Conservation (phyloP, 169 alveolate species). For the Cryptosporidium ryanae region DNA sequence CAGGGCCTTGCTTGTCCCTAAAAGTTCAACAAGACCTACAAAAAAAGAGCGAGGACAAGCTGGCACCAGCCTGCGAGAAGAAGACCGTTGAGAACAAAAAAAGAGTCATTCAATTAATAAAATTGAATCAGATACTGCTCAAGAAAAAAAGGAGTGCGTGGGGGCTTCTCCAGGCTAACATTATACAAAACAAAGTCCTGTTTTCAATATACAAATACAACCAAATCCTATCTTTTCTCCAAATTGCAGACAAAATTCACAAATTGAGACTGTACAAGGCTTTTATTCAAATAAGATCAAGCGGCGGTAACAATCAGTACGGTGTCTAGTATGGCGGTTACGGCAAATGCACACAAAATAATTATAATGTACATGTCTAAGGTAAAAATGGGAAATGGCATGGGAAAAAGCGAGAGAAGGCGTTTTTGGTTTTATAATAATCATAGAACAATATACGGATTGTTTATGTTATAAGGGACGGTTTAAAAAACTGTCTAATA, state of each 20-base stretch:
- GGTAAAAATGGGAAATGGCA: too few species aligned
- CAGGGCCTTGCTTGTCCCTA: not conserved
- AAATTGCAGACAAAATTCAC: not conserved
- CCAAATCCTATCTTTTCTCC: conserved; percentile 5
- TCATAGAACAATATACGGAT: too few species aligned
- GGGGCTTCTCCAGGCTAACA: conserved; percentile 15
- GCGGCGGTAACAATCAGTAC: too few species aligned
- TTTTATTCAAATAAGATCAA: not conserved
- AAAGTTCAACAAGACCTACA: not conserved
- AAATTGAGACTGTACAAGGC: conserved; percentile 1
- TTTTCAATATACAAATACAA: not conserved
- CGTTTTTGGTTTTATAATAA: too few species aligned
- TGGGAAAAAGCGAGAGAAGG: too few species aligned
- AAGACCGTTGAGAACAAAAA: not conserved
- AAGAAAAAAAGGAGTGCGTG: conserved; percentile 7
- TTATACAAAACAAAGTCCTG: not conserved
- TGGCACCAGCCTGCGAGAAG: too few species aligned
- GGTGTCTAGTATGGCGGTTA: too few species aligned
- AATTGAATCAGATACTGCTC: conserved; percentile 2
- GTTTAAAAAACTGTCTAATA: too few species aligned
- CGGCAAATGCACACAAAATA: too few species aligned
- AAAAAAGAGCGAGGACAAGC: not conserved
- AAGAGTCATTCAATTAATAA: conserved; percentile 3
- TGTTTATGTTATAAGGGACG: too few species aligned
- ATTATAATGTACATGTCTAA: too few species aligned